Base-by-base conservation (phyloP, 2,329 filamentous ascomycete genomes). In the Fusarium algeriense region DNA sequence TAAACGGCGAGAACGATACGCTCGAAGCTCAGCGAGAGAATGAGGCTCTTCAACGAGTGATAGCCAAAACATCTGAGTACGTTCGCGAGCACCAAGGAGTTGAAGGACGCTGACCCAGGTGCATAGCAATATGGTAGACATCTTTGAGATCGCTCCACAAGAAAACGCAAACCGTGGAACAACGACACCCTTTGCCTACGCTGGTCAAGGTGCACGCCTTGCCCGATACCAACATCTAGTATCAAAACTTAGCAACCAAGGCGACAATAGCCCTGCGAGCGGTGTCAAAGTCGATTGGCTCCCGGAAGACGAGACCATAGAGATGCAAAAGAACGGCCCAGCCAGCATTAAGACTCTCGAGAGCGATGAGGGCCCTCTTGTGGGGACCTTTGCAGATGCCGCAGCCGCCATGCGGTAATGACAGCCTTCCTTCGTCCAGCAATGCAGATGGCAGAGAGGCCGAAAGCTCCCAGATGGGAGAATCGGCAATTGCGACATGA, bases 41-140 rank as follows among this genome's bases (percentile, higher is more conserved):
- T 48, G 90, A 91, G 78, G 89, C 89, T 61, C 80, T 91, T 55
- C 89, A 91, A 78, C 84, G 87, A 70, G 88, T 91, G 7, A 88
- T 91, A 35, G 87, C 88, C 48, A 87, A 87, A 70, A 91, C 89
- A 52, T 90, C 89, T 50, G 88, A 90, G 89, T 91, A 83, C 70
- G 85, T 76, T 28, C 12, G 23, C 26, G 15, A 30, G 20, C 37
- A 50, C 28, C 32, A 38, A 37, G n/a, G 37, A 20, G 9, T 48
- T 49, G 32, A 46, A 49, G 30, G 45, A 49, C 34, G 48, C 65
- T 75, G 41, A 76, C 45, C 23, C 28, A 28, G 35, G 28, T 35
- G 49, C 68, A 53, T 76, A 91, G 89, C 75, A 90, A 91, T 75
- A 88, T 91, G 81, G 89, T 91, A 66, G 89, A 91, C 76, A 88